Conservation (phyloP, 2,329 filamentous ascomycete species). For the Trichoderma cornu-damae region DNA sequence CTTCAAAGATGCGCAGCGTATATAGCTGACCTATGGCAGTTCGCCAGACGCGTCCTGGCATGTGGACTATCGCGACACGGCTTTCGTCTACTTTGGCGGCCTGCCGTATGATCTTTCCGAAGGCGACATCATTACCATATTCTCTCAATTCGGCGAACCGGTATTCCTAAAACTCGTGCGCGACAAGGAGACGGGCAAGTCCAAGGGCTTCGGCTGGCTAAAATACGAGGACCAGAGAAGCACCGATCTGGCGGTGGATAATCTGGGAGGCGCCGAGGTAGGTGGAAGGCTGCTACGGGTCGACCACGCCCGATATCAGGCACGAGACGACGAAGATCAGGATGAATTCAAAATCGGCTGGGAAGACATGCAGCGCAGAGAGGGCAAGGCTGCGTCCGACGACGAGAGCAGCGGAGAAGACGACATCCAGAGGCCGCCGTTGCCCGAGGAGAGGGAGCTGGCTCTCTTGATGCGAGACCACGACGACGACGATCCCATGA, state of each 20-base stretch:
- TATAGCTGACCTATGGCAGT: slow-evolving; percentile 41
- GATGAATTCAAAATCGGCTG: slow-evolving; percentile 55
- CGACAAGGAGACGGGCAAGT: slow-evolving; percentile 95
- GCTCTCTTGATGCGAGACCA: slow-evolving; percentile 69
- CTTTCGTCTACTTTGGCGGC: slow-evolving; percentile 93
- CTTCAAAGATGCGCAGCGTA: not conserved
- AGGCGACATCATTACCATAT: slow-evolving; percentile 92
- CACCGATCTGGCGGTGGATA: slow-evolving; percentile 93
- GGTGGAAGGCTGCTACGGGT: slow-evolving; percentile 76
- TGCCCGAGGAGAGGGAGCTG: slow-evolving; percentile 79
- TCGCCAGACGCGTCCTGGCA: slow-evolving; percentile 90
- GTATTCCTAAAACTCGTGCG: slow-evolving; percentile 87
- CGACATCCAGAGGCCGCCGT: slow-evolving; percentile 49
- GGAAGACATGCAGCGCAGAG: slow-evolving; percentile 53
- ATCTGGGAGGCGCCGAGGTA: slow-evolving; percentile 80
- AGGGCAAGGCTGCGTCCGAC: slow-evolving; percentile 42
- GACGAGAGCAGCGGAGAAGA: slow-evolving; percentile 41
- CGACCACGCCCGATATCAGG: slow-evolving; percentile 90
- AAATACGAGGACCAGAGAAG: slow-evolving; percentile 98
- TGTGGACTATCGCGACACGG: slow-evolving; percentile 94
- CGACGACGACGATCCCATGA: slow-evolving; percentile 98
- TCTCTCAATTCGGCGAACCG: slow-evolving; percentile 94
- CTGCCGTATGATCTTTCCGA: slow-evolving; percentile 89
- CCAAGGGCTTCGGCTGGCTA: slow-evolving; percentile 88
- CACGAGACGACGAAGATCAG: slow-evolving; percentile 69